These are phyloP conservation scores for Ceratopteris richardii DNA, from an alignment of 75 land plant species.

Conservation along the genomic window DNA sequence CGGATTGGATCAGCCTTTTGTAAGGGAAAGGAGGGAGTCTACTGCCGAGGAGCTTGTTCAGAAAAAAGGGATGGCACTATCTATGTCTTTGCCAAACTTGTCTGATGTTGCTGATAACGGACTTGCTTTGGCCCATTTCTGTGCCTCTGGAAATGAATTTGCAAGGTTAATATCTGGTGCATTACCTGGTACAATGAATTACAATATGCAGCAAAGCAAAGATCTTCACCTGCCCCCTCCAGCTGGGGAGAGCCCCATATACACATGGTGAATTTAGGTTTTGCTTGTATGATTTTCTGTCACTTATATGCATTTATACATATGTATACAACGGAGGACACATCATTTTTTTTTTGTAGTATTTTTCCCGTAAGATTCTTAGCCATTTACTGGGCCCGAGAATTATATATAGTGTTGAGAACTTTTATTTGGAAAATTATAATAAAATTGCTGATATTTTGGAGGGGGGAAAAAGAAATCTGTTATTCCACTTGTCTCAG, in stretches of 20 bases:
- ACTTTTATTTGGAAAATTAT: no score
- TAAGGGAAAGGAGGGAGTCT: neutral
- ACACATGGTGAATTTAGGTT: constrained; percentile 55
- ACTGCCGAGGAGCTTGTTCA: neutral
- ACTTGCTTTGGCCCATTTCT: constrained; percentile 73
- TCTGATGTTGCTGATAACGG: constrained; percentile 57
- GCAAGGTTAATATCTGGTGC: constrained; percentile 78
- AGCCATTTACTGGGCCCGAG: no score
- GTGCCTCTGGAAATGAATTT: constrained; percentile 71
- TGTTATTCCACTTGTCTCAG: no score
- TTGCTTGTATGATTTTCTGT: no score
- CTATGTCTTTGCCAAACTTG: constrained; percentile 59
- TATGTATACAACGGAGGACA: no score
- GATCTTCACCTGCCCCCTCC: constrained; percentile 70
- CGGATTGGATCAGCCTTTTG: constrained; percentile 57
- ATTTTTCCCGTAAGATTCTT: no score
- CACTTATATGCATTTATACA: no score
- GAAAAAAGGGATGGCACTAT: constrained; percentile 22
- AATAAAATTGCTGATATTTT: no score
- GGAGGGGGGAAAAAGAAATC: no score
- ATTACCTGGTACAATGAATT: constrained; percentile 59
- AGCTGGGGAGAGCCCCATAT: constrained; percentile 57
- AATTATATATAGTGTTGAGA: no score
- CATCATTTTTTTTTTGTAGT: no score
- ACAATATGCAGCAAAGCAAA: constrained; percentile 55